phyloP scores from a whole-genome alignment of 176 grass and related monocot species.

The Poa pratensis region DNA sequence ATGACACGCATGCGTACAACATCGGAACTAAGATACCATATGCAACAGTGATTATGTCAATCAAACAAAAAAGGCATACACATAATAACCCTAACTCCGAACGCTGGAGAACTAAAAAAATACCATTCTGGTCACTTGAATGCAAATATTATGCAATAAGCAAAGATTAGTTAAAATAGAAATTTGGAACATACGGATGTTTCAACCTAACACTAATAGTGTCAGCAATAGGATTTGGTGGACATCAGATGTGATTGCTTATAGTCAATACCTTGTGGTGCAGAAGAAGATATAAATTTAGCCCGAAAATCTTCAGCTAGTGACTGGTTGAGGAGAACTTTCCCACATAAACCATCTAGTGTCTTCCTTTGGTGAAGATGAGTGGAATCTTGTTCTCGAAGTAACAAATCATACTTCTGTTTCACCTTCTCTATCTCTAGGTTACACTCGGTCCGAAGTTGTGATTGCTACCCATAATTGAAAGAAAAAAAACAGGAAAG shows the following conservation, averaged over 20 bases:
- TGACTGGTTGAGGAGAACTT: constrained; percentile 80
- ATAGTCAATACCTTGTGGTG: constrained; percentile 45
- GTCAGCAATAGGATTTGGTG: constrained; percentile 32
- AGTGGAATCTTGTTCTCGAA: constrained; percentile 61
- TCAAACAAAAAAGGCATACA: not conserved
- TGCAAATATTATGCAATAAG: not conserved
- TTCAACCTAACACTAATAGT: constrained; percentile 28
- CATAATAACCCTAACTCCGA: not conserved
- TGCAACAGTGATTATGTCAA: not conserved
- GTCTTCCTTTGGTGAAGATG: constrained; percentile 62
- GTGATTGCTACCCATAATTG: constrained; percentile 56
- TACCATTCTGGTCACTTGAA: not conserved
- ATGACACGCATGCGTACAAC: not conserved
- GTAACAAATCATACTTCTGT: constrained; percentile 74
- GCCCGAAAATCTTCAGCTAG: constrained; percentile 85
- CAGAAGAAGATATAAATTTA: constrained; percentile 77
- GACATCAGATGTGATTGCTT: constrained; percentile 19
- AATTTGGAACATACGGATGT: not conserved
- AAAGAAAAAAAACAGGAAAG: constrained; percentile 43
- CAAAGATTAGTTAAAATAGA: not conserved
- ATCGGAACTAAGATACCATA: not conserved
- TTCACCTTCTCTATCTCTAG: constrained; percentile 77
- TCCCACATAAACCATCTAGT: constrained; percentile 59
- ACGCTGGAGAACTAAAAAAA: not conserved
- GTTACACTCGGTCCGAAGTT: constrained; percentile 56